Evolutionary conservation across 169 alveolate species (phyloP).

Genomic region (Eimeria necatrix): DNA sequence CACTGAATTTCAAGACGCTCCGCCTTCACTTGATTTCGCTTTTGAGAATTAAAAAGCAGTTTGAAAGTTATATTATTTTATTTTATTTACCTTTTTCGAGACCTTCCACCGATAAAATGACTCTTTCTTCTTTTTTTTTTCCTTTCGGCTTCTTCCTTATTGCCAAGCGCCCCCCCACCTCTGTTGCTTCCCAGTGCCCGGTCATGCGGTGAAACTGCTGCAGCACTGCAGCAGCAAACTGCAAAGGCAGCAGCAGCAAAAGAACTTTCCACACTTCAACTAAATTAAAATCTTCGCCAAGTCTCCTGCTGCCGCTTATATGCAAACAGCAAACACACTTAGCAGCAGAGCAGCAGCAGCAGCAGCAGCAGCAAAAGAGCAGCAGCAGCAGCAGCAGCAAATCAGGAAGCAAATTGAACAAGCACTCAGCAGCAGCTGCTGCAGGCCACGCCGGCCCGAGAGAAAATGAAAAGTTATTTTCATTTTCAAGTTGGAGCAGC

Average conservation of each 20-base stretch:
- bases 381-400: neutral
- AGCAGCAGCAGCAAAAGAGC: neutral
- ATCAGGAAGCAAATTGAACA: too few species aligned
- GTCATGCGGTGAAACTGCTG: neutral
- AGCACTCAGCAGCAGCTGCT: neutral
- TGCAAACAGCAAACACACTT: too few species aligned
- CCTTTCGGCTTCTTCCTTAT: neutral
- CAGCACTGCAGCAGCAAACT: slow-evolving; percentile 24
- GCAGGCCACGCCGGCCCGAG: neutral
- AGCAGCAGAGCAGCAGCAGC: slow-evolving; percentile 2
- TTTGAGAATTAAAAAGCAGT: neutral
- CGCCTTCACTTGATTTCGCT: neutral
- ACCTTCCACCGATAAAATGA: neutral
- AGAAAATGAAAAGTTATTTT: neutral
- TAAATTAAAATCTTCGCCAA: too few species aligned
- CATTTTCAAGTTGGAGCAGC: neutral
- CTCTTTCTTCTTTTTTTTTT: neutral
- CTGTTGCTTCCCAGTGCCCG: neutral
- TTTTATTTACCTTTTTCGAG: neutral
- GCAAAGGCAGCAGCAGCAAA: neutral
- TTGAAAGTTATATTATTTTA: neutral
- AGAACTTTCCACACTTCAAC: too few species aligned
- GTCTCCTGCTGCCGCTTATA: too few species aligned
- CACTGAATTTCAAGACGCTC: neutral
- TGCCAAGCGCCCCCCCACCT: neutral